These are phyloP conservation scores for Fagopyrum homotropicum DNA, from an alignment of 148 eudicot species.

Conservation along the genomic window DNA sequence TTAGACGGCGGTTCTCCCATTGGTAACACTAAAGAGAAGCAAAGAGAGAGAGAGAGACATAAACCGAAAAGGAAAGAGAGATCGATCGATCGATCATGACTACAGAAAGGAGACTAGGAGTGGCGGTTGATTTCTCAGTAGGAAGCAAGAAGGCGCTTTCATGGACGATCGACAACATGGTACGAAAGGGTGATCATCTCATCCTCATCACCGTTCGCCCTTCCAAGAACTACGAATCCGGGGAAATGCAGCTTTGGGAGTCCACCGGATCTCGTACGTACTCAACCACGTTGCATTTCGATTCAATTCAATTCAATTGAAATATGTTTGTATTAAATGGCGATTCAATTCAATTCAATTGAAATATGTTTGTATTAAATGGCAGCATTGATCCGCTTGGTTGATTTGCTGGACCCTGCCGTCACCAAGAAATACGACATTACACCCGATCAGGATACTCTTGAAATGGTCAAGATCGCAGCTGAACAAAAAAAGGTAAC, in stretches of 20 bases:
- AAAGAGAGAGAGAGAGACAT: neutral
- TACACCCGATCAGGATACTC: conserved; percentile 50
- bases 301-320: no score
- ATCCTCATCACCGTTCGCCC: conserved; percentile 45
- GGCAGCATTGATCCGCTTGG: conserved; percentile 63
- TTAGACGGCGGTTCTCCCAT: neutral
- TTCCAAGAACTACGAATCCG: conserved; percentile 36
- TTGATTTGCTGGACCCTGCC: conserved; percentile 38
- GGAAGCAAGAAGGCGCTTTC: conserved; percentile 60
- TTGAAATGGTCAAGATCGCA: conserved; percentile 38
- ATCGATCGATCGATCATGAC: conserved; percentile 1
- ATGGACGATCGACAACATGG: conserved; percentile 70
- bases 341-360: no score
- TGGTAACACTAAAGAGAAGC: neutral
- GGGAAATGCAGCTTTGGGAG: conserved; percentile 87
- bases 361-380: no score
- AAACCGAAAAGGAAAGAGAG: neutral
- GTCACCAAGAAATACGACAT: conserved; percentile 68
- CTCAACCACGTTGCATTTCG: neutral
- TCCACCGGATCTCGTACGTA: conserved; percentile 73
- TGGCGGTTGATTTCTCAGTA: conserved; percentile 67
- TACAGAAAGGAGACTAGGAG: conserved; percentile 58
- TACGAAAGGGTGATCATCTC: conserved; percentile 58
- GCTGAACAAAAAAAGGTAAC: conserved; percentile 39
- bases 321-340: no score